These are phyloP conservation scores for Microcyclospora tardicrescens DNA, from an alignment of 2,329 filamentous ascomycete species.

Conservation along the genomic window DNA sequence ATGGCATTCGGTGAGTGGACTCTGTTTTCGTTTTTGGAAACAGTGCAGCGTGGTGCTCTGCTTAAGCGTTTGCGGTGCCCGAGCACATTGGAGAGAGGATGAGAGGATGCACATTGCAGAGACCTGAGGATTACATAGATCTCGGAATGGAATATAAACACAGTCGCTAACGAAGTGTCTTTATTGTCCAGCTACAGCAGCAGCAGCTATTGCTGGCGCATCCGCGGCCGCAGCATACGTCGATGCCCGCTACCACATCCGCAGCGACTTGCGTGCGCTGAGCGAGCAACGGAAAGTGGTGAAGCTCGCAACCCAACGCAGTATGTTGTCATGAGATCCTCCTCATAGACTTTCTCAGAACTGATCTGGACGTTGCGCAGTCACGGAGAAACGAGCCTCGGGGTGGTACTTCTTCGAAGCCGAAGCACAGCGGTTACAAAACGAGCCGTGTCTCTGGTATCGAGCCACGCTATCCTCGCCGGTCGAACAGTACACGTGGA, in stretches of 20 bases:
- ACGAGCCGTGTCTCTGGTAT: constrained; percentile 51
- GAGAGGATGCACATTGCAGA: no score
- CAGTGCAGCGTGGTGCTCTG: no score
- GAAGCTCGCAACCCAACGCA: constrained; percentile 17
- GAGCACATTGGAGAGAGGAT: no score
- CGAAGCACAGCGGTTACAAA: constrained; percentile 19
- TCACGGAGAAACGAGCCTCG: constrained; percentile 40
- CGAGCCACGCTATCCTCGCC: constrained; percentile 33
- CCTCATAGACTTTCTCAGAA: background rate
- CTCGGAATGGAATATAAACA: no score
- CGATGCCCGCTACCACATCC: constrained; percentile 55
- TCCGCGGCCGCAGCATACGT: constrained; percentile 38
- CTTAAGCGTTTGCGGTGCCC: no score
- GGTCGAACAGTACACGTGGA: constrained; percentile 39
- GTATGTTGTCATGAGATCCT: background rate
- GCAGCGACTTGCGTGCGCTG: constrained; percentile 45
- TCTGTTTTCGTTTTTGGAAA: no score
- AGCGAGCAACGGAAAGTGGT: constrained; percentile 29
- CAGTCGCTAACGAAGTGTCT: no score
- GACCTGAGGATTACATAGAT: no score
- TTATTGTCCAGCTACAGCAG: background rate
- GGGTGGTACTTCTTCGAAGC: constrained; percentile 51
- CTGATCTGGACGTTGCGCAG: constrained; percentile 11
- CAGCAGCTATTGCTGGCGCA: constrained; percentile 3
- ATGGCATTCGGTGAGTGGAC: no score